Percentiles rank a stretch among this genome's conserved stretches.
These are phyloP conservation scores for Abrus precatorius DNA, from an alignment of 306 rosid species.

Conservation along the genomic window DNA sequence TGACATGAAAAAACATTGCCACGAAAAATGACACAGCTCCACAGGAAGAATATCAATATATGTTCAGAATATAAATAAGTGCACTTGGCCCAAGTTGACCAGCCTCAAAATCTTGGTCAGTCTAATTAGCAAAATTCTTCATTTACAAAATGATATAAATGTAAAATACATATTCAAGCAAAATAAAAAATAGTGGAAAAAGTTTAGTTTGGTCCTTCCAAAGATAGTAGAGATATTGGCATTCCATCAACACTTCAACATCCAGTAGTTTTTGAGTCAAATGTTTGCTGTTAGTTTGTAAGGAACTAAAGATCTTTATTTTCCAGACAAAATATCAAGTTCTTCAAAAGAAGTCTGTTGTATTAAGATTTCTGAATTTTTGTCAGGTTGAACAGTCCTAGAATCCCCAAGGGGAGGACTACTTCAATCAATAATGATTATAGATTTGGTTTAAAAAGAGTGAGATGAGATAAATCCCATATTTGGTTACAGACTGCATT, in stretches of 20 bases:
- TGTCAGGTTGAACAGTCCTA: not conserved
- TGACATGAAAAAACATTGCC: constrained; percentile 9
- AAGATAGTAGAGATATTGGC: constrained; percentile 18
- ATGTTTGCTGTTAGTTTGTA: not conserved
- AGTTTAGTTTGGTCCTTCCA: not conserved
- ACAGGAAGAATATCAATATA: not conserved
- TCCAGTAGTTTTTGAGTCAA: constrained; percentile 8
- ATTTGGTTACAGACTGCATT: constrained; percentile 7
- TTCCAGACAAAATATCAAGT: not conserved
- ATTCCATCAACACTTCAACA: constrained; percentile 23
- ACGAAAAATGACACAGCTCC: not conserved
- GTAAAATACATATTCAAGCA: too few species aligned
- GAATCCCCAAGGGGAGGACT: not conserved
- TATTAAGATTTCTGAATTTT: constrained; percentile 11
- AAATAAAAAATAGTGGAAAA: too few species aligned
- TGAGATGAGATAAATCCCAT: constrained; percentile 19
- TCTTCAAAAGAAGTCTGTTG: not conserved
- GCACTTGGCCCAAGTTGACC: constrained; percentile 62
- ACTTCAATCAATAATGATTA: not conserved
- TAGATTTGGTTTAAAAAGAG: constrained; percentile 15
- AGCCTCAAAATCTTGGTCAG: too few species aligned
- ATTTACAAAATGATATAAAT: too few species aligned
- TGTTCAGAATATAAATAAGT: constrained; percentile 6
- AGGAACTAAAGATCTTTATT: constrained; percentile 8
- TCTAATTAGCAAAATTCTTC: too few species aligned